phyloP scores from a whole-genome alignment of 2,329 filamentous ascomycete genomes.

The Fusarium beomiforme region DNA sequence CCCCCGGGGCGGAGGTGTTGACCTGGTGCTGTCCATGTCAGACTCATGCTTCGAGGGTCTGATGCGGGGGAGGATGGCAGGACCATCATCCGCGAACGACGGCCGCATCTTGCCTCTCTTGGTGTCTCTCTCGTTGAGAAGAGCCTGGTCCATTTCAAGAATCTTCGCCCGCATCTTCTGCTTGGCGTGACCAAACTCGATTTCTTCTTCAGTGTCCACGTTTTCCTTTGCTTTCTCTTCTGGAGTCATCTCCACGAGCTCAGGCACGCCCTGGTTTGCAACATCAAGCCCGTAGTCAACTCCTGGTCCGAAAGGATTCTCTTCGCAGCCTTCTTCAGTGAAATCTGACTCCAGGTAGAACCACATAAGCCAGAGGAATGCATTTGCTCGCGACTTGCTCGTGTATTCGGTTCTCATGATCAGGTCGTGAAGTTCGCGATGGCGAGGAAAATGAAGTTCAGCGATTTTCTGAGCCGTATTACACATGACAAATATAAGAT shows the following conservation, averaged over 20 bases:
- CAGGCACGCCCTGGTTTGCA: conserved; percentile 75
- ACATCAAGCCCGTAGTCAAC: conserved; percentile 73
- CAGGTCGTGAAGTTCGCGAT: conserved; percentile 93
- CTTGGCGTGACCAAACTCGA: conserved; percentile 77
- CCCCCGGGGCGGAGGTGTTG: conserved; percentile 53
- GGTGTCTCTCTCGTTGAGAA: conserved; percentile 68
- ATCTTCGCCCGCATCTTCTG: conserved; percentile 79
- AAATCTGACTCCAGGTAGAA: conserved; percentile 98
- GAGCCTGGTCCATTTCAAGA: conserved; percentile 78
- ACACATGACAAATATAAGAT: conserved; percentile 94
- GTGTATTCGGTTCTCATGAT: conserved; percentile 89
- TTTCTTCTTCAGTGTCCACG: conserved; percentile 75
- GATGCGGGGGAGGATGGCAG: conserved; percentile 70
- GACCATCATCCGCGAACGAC: conserved; percentile 61
- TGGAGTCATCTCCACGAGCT: conserved; percentile 70
- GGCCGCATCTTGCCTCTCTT: conserved; percentile 62
- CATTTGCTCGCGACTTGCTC: conserved; percentile 83
- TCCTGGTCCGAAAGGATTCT: conserved; percentile 87
- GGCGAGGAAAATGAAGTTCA: conserved; percentile 87
- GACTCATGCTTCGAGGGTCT: conserved; percentile 69
- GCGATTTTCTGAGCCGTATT: conserved; percentile 91
- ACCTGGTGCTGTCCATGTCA: conserved; percentile 57
- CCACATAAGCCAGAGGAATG: conserved; percentile 99
- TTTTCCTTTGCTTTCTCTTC: conserved; percentile 77
- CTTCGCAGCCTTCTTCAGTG: conserved; percentile 83